These are phyloP conservation scores for Tricholoma bakamatsutake DNA, from an alignment of 768 basidiomycete species.

Conservation along the genomic window DNA sequence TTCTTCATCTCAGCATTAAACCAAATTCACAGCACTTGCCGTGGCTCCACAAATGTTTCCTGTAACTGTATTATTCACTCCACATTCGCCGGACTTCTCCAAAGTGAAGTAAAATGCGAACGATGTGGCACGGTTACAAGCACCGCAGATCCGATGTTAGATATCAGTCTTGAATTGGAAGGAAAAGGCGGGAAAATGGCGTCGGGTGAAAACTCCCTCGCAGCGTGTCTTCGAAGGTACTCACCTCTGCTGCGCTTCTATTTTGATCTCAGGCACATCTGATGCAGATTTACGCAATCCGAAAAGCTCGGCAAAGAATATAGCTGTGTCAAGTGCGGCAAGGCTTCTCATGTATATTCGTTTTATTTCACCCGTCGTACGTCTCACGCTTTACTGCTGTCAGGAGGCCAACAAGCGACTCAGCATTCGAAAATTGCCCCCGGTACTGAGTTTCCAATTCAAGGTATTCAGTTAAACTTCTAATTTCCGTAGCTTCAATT, in stretches of 20 bases:
- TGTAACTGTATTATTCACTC: conserved; percentile 92
- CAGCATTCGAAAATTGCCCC: conserved; percentile 79
- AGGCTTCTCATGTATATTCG: conserved; percentile 51
- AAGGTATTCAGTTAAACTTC: conserved; percentile 50
- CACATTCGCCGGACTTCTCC: conserved; percentile 80
- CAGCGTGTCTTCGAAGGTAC: conserved; percentile 70
- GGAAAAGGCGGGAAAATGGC: conserved; percentile 38
- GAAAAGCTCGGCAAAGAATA: conserved; percentile 88
- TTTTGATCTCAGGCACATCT: background rate
- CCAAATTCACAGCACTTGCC: conserved; percentile 76
- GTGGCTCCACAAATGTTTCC: conserved; percentile 66
- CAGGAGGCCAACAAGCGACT: conserved; percentile 82
- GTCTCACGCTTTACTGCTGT: conserved; percentile 1
- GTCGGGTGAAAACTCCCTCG: conserved; percentile 59
- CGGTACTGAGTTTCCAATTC: conserved; percentile 90
- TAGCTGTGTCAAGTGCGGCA: conserved; percentile 77
- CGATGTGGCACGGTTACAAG: conserved; percentile 74
- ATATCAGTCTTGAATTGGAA: conserved; percentile 82
- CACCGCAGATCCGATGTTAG: conserved; percentile 85
- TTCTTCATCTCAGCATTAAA: conserved; percentile 81
- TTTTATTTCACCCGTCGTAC: background rate
- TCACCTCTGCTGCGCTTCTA: conserved; percentile 8
- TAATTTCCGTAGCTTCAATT: background rate
- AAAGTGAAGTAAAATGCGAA: conserved; percentile 88
- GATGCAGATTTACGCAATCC: conserved; percentile 69